phyloP scores from a whole-genome alignment of 2,329 filamentous ascomycete species.

The Raffaelea ambrosiae region DNA sequence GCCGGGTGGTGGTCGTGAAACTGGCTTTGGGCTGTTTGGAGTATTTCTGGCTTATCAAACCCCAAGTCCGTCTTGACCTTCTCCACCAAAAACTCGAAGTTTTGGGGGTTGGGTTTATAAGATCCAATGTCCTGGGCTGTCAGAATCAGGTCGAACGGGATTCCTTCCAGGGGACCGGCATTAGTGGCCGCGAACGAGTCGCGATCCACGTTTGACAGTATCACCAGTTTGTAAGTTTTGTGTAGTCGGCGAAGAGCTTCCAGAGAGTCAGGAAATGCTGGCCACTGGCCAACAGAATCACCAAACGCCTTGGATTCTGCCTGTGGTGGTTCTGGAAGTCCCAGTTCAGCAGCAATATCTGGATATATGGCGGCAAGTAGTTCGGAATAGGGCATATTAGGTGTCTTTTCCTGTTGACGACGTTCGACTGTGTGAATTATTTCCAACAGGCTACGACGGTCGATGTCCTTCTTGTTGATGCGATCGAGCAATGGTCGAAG shows the following conservation, averaged over 20 bases:
- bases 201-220: conserved; percentile 52
- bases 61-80: conserved; percentile 45
- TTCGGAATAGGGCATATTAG: conserved; percentile 49
- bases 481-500: conserved; percentile 39
- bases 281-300: conserved; percentile 42
- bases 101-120: conserved; percentile 59
- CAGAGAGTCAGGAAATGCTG: conserved; percentile 49
- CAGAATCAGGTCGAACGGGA: conserved; percentile 52
- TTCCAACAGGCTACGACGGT: conserved; percentile 18
- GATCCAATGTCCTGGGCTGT: conserved; percentile 63
- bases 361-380: conserved; percentile 44
- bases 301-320: conserved; percentile 41
- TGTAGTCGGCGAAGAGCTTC: conserved; percentile 40
- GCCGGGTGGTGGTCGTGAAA: conserved; percentile 63
- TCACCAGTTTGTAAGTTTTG: conserved; percentile 47
- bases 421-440: conserved; percentile 36
- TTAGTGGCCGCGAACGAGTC: conserved; percentile 24
- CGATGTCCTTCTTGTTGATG: conserved; percentile 27
- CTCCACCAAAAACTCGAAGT: conserved; percentile 58
- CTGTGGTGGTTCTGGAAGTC: conserved; percentile 17
- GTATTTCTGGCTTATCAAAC: conserved; percentile 18
- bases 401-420: conserved; percentile 42
- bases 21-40: conserved; percentile 54
- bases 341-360: conserved; percentile 34
- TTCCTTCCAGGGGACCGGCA: conserved; percentile 16